Evolutionary conservation across 2,329 filamentous ascomycete genomes (phyloP), one percentile per base, ranked within the genome.

Genomic region (Stenocarpella maydis): DNA sequence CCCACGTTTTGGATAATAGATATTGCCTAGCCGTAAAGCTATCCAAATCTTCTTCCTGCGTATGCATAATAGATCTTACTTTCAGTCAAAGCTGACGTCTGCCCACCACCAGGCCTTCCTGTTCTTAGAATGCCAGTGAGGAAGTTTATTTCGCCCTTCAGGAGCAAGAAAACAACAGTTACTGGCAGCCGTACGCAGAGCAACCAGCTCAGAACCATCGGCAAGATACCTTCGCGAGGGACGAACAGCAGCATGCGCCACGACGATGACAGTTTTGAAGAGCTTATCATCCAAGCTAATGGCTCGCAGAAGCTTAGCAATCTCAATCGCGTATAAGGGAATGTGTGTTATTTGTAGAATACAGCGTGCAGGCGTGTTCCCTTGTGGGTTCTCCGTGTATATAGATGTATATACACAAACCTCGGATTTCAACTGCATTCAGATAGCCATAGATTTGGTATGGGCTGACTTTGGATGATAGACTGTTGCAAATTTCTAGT

Each of bases 181-280:
- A 63, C 58, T 8, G 58, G 58, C 43, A 63, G 41, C 58, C n/a
- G 43, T 12, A 63, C 58, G 19, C 26, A 49, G 1, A 43, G 49
- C 12, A 43, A 63, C 15, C 58, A 63, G 8, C 58, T 49, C 19
- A 49, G 43, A 15, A 63, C 58, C 7, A 63, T 63, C 43, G 58
- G 58, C 28, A 47, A 49, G 28, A 9, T 37, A 43, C 6, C 43
- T 19, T 63, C 58, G 3, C 31, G 58, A n/a, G 58, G 26, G 7
- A 63, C 19, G 7, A 49, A 28, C 2, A 49, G 24, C n/a, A 63
- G 24, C 15, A 49, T 24, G 28, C 45, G 12, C 14, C 58, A 63
- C 6, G 43, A 63, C 4, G 58, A 63, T 63, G 58, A 49, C n/a
- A 63, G 58, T 26, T 63, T 37, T n/a, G 58, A 63, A 19, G 43